Conservation (phyloP, 2,329 filamentous ascomycete species). For the Aspergillus novoparasiticus region DNA sequence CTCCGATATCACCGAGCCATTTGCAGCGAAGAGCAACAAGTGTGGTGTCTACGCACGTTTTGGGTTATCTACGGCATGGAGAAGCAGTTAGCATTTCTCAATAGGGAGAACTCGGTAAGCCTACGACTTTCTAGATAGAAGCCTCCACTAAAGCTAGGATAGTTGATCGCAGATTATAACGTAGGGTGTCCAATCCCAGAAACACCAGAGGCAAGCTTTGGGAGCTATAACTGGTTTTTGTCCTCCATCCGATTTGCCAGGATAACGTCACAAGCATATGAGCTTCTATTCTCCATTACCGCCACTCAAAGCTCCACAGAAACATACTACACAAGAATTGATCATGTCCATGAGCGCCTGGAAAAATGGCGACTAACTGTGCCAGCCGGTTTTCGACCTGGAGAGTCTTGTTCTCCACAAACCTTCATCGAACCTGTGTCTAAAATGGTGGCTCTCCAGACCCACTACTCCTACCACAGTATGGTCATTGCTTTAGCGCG, state of each 20-base stretch:
- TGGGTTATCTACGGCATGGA: slow-evolving; percentile 46
- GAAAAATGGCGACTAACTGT: not conserved
- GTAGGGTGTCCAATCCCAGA: slow-evolving; percentile 40
- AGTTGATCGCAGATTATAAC: slow-evolving; percentile 36
- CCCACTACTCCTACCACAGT: not conserved
- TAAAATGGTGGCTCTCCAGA: not conserved
- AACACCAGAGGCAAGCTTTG: slow-evolving; percentile 35
- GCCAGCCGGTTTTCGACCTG: not conserved
- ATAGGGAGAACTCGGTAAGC: slow-evolving; percentile 36
- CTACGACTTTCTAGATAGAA: not conserved
- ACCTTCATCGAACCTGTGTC: slow-evolving; percentile 4
- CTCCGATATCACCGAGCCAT: not conserved
- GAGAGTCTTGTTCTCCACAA: slow-evolving; percentile 9
- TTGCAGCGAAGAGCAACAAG: not conserved
- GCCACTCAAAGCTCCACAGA: slow-evolving; percentile 21
- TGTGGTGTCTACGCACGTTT: slow-evolving; percentile 32
- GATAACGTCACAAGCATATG: slow-evolving; percentile 36
- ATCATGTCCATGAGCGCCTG: not conserved
- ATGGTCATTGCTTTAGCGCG: not conserved
- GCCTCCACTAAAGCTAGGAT: not conserved
- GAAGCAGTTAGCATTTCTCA: slow-evolving; percentile 36
- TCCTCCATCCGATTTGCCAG: slow-evolving; percentile 32
- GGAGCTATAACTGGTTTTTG: slow-evolving; percentile 40
- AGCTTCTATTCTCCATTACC: slow-evolving; percentile 39
- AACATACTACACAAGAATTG: not conserved